Base-by-base conservation (phyloP, 1,139 yeast genomes). In the Sugiyamaella japonica region DNA sequence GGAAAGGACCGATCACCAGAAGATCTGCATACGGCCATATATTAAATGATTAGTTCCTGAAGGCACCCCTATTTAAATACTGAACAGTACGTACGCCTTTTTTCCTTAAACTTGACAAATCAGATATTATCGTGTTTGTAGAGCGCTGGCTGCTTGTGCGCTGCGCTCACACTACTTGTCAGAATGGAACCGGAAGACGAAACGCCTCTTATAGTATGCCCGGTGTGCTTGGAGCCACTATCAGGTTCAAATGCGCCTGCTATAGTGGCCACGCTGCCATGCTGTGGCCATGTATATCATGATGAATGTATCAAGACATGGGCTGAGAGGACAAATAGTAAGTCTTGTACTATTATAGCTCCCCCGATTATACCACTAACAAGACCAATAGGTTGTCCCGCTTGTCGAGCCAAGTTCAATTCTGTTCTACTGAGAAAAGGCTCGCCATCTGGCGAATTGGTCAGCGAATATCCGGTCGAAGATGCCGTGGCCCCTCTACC, bases 291-390 rank as follows among this genome's bases (percentile, higher is more conserved):
- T 63, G 62, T 63, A 44, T 80, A 79, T 63, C 85, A 81, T 63
- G 74, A 75, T 38, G 61, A 66, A 23, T 81, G 85, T 61, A 70
- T 81, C 32, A 58, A 66, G 32, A 74, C 75, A 49, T 81, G 85
- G 85, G 70, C 81, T 12, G 65, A 70, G 43, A 75, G 78, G 43
- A 77, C 84, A 37, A 81, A 80, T 64, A 75, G 81, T 61, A 57
- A 56, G 69, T 62, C 40, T n/a, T 2, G n/a, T 29, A 10, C 6
- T 20, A 20, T 20, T 20, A 6, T 20, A 8, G 7, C 12, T 31
- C 13, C 36, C 13, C 12, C 7, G 36, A 13, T n/a, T 13, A 16
- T 4, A 15, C 9, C 12, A 23, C 53, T 44, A 39, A 37, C 38
- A 12, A 31, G n/a, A 28, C 5, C 48, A 25, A 12, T 20, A 59